Conservation (phyloP, 805 yeast species). For the Kodamaea kakaduensis region DNA sequence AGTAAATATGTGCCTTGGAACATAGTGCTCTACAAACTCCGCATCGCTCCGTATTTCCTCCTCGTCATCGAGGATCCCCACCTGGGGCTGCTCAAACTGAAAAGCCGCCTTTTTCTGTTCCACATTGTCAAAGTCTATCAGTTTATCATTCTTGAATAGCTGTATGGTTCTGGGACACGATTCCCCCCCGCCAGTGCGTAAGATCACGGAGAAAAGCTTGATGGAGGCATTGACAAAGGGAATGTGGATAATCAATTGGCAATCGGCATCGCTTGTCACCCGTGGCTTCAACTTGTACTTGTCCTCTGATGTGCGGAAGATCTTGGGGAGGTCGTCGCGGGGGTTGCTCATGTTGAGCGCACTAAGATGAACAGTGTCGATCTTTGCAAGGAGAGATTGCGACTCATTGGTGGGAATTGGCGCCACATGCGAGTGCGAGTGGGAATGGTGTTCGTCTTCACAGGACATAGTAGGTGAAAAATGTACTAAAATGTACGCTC, state of each 20-base stretch:
- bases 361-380: constrained; percentile 56
- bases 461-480: constrained; percentile 19
- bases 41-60: constrained; percentile 35
- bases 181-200: constrained; percentile 60
- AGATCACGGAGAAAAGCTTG: constrained; percentile 65
- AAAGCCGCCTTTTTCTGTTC: constrained; percentile 46
- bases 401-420: constrained; percentile 68
- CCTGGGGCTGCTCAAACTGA: constrained; percentile 58
- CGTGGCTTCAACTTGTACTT: constrained; percentile 46
- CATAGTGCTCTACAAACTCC: constrained; percentile 73
- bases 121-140: constrained; percentile 70
- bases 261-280: constrained; percentile 72
- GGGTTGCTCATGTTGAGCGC: constrained; percentile 61
- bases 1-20: constrained; percentile 72
- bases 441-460: constrained; percentile 28
- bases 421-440: constrained; percentile 42
- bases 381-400: constrained; percentile 60
- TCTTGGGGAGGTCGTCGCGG: constrained; percentile 42
- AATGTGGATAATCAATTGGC: constrained; percentile 69
- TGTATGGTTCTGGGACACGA: constrained; percentile 68
- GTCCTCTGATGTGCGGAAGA: constrained; percentile 52
- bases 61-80: constrained; percentile 46
- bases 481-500: too few species aligned
- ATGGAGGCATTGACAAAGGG: constrained; percentile 74
- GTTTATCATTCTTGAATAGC: constrained; percentile 65